A percentile compares a stretch with the other conserved stretches of the same genome.
phyloP scores from a whole-genome alignment of 441 rosid genomes.

The Oxalis stricta region DNA sequence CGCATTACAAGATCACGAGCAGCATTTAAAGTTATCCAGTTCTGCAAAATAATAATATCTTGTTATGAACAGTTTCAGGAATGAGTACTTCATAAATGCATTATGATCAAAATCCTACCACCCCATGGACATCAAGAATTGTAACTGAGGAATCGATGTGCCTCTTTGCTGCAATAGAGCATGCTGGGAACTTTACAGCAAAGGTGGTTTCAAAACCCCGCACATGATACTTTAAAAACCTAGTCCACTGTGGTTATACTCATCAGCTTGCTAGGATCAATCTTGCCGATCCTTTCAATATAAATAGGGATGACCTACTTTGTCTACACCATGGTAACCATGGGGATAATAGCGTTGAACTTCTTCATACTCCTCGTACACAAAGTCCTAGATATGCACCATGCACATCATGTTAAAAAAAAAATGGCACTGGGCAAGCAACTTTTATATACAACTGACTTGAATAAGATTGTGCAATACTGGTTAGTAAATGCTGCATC shows the following conservation, averaged over 20 bases:
- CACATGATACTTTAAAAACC: conserved; percentile 77
- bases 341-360: conserved; percentile 76
- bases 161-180: conserved; percentile 77
- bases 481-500: too few species aligned
- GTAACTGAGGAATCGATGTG: conserved; percentile 62
- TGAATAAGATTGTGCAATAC: too few species aligned
- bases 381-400: conserved; percentile 53
- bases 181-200: conserved; percentile 76
- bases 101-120: conserved; percentile 33
- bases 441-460: too few species aligned
- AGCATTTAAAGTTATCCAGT: conserved; percentile 63
- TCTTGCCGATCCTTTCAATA: conserved; percentile 68
- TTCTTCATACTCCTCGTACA: conserved; percentile 58
- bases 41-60: conserved; percentile 38
- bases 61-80: neutral
- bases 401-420: conserved; percentile 5
- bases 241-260: conserved; percentile 61
- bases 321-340: conserved; percentile 92
- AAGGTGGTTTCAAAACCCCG: conserved; percentile 87
- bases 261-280: conserved; percentile 65
- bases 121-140: conserved; percentile 74
- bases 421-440: too few species aligned
- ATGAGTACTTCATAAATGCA: neutral
- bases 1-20: conserved; percentile 86
- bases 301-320: conserved; percentile 79